These are phyloP conservation scores for Penicillium soppii DNA, from an alignment of 495 filamentous ascomycete species.

Conservation along the genomic window DNA sequence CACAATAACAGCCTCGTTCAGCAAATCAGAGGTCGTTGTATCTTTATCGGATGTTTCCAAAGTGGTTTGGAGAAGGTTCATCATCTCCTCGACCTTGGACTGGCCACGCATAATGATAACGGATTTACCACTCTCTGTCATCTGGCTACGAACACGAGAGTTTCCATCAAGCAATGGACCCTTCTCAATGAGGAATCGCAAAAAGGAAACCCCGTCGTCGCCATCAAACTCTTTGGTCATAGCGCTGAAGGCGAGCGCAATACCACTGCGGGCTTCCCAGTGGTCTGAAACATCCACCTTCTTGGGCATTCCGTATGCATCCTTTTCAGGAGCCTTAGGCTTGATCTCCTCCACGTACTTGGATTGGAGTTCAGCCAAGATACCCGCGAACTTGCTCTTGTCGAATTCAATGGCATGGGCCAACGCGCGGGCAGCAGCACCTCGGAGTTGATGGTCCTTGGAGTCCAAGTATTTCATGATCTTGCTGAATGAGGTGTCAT, in stretches of 20 bases:
- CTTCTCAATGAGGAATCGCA: constrained; percentile 79
- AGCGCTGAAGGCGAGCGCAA: constrained; percentile 82
- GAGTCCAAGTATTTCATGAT: constrained; percentile 79
- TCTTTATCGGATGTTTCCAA: constrained; percentile 79
- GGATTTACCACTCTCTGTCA: constrained; percentile 87
- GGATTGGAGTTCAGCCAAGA: constrained; percentile 61
- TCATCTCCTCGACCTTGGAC: constrained; percentile 79
- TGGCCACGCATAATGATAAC: constrained; percentile 79
- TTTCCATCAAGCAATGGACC: constrained; percentile 82
- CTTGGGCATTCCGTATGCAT: constrained; percentile 89
- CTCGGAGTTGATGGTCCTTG: constrained; percentile 73
- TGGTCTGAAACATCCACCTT: constrained; percentile 82
- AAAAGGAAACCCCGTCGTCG: constrained; percentile 68
- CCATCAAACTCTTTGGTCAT: constrained; percentile 68
- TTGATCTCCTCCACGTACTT: constrained; percentile 77
- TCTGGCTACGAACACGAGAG: constrained; percentile 72
- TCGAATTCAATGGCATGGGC: constrained; percentile 65
- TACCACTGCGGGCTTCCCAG: constrained; percentile 86
- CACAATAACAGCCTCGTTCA: constrained; percentile 96
- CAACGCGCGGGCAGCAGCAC: constrained; percentile 81
- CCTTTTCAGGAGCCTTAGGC: constrained; percentile 75
- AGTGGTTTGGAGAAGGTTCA: constrained; percentile 83
- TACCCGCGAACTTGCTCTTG: constrained; percentile 51
- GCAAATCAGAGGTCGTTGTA: constrained; percentile 73
- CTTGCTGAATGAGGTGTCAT: constrained; percentile 57